These are phyloP conservation scores for Pseudoscleropodium purum DNA, from an alignment of 225 moss, liverwort and hornwort species.

Conservation along the genomic window DNA sequence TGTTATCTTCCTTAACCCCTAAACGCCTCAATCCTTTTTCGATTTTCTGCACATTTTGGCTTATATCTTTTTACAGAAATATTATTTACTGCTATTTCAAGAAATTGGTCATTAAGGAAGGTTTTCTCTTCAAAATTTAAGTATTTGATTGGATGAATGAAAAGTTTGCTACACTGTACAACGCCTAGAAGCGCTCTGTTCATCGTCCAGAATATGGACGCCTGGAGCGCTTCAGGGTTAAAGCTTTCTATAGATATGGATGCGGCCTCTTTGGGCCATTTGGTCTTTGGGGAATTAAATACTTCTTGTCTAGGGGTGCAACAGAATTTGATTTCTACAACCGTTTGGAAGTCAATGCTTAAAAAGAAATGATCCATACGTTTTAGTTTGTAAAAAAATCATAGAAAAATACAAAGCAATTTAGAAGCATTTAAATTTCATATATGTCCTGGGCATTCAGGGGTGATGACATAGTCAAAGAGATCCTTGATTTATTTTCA, in stretches of 20 bases:
- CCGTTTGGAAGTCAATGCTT: not conserved
- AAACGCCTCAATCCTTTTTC: no score
- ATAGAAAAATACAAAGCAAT: not conserved
- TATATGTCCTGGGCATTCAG: not conserved
- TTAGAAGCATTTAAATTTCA: not conserved
- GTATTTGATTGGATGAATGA: no score
- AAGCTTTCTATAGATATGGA: not conserved
- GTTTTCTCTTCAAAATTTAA: no score
- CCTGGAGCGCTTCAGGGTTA: no score
- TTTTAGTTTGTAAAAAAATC: not conserved
- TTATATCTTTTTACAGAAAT: no score
- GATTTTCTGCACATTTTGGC: no score
- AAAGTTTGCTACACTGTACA: no score
- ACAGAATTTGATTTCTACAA: not conserved
- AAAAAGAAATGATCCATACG: not conserved
- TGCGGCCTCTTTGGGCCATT: not conserved
- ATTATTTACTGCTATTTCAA: no score
- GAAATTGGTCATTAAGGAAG: no score
- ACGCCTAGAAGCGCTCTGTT: no score
- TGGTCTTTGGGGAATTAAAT: not conserved
- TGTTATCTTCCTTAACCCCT: not conserved
- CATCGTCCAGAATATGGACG: no score
- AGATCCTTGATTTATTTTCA: not conserved
- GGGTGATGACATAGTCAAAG: not conserved
- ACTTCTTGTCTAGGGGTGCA: not conserved